Base-by-base conservation (phyloP, 2,329 filamentous ascomycete species). In the Talaromyces atroroseus region DNA sequence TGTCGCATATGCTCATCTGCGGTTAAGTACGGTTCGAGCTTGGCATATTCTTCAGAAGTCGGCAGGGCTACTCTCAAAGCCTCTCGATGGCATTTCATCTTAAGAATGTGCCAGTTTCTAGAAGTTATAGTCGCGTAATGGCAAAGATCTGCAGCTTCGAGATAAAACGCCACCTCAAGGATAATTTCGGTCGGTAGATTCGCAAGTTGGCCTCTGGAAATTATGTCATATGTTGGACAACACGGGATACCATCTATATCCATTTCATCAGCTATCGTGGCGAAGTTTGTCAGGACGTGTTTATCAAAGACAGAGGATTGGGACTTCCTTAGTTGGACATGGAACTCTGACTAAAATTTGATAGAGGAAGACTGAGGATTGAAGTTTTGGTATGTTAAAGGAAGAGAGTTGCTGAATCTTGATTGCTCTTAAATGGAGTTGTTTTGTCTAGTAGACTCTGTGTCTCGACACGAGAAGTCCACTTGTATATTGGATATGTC, bases 51-150 rank as follows among this genome's bases (percentile, higher is more conserved):
- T 42, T 51, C 47, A 8, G 24, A 23, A 5, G 47, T 56, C 29
- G 54, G 54, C 47, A 49, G 34, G 14, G 52, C 56, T 45, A 40
- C 29, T 29, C 29, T 45, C 38, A 58, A 32, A 2, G 52, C 56
- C 14, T 36, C 26, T 14, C 18, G 10, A n/a, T 52, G 56, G 23
- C 56, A 58, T 14, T 26, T 40, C 3, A 24, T 5, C n/a, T 16
- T 20, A 16, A 58, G 29, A 11, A 45, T 34, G 10, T 2, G 2
- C 56, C 56, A 58, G 34, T 49, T 48, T 14, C 23, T 42, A 12
- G 26, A 11, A 18, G 50, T 49, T 11, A 32, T 16, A 2, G 46
- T 26, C 18, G 56, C 56, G 42, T 40, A 58, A 32, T 26, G 45
- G 18, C 56, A 58, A 40, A 54, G 38, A 16, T 42, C 34, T 11